Conservation (phyloP, 768 basidiomycete species). For the Fistulinella prunicolor region DNA sequence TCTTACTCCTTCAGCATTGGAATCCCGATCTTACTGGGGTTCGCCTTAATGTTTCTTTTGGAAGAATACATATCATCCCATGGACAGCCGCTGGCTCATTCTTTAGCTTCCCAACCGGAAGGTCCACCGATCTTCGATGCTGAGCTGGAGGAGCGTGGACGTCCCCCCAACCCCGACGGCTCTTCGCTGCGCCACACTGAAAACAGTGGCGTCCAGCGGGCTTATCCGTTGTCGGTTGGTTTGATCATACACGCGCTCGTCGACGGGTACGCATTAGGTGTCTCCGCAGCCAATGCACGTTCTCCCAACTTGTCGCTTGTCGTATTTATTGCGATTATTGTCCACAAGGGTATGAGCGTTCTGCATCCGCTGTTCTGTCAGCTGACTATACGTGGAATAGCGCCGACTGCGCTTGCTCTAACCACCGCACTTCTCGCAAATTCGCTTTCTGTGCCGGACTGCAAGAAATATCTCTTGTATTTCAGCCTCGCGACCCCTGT, state of each 20-base stretch:
- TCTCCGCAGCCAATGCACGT: conserved; percentile 51
- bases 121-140: conserved; percentile 48
- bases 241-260: conserved; percentile 85
- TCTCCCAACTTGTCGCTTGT: conserved; percentile 64
- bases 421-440: conserved; percentile 81
- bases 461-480: conserved; percentile 68
- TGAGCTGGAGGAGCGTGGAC: conserved; percentile 57
- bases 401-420: conserved; percentile 87
- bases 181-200: conserved; percentile 3
- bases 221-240: conserved; percentile 79
- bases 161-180: conserved; percentile 21
- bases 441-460: conserved; percentile 62
- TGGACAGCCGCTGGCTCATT: conserved; percentile 35
- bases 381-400: conserved; percentile 40
- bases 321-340: conserved; percentile 85
- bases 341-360: conserved; percentile 73
- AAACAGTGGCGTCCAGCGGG: conserved; percentile 35
- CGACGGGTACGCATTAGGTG: conserved; percentile 91
- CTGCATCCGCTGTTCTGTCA: not conserved
- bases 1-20: conserved; percentile 56
- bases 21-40: conserved; percentile 61
- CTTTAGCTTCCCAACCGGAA: conserved; percentile 13
- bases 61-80: conserved; percentile 61
- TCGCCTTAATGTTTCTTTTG: conserved; percentile 54
- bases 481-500: conserved; percentile 86